Percentiles rank a stretch among this genome's conserved stretches.
phyloP scores from a whole-genome alignment of 1,284 basidiomycete genomes.

The Cystobasidium pallidum region DNA sequence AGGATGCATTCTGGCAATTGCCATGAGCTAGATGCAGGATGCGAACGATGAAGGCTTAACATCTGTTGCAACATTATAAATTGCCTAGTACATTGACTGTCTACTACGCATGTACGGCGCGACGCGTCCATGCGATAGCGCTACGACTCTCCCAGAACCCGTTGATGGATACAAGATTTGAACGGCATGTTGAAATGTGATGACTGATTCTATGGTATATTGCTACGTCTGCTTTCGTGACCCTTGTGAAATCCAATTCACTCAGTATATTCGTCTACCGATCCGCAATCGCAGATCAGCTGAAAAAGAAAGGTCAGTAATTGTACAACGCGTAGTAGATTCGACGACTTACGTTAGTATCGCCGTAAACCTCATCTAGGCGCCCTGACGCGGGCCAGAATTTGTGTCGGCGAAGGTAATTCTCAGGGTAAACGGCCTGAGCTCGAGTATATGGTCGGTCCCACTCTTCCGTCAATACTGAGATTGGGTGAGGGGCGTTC shows the following conservation, averaged over 20 bases:
- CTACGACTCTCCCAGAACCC: conserved; percentile 5
- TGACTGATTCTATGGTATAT: conserved; percentile 12
- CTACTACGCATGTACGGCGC: neutral
- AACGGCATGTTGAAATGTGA: conserved; percentile 26
- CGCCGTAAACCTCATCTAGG: conserved; percentile 88
- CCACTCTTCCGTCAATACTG: conserved; percentile 80
- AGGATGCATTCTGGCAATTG: neutral
- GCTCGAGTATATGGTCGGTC: conserved; percentile 83
- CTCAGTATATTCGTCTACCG: conserved; percentile 34
- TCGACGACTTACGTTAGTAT: conserved; percentile 69
- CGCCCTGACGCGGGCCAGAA: conserved; percentile 91
- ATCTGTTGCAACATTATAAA: neutral
- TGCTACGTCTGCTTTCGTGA: neutral
- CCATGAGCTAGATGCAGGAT: neutral
- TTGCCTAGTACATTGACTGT: neutral
- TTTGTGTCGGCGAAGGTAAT: conserved; percentile 78
- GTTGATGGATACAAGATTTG: conserved; percentile 26
- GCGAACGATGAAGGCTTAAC: neutral
- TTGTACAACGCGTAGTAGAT: neutral
- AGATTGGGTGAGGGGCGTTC: conserved; percentile 89
- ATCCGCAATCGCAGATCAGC: conserved; percentile 43
- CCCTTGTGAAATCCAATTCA: neutral
- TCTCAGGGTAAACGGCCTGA: conserved; percentile 79
- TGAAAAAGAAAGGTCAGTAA: conserved; percentile 25
- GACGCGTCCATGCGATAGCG: no score